Evolutionary conservation across 495 filamentous ascomycete species (phyloP), one percentile per base, ranked within the genome.

Genomic region (Penicillium bovifimosum): DNA sequence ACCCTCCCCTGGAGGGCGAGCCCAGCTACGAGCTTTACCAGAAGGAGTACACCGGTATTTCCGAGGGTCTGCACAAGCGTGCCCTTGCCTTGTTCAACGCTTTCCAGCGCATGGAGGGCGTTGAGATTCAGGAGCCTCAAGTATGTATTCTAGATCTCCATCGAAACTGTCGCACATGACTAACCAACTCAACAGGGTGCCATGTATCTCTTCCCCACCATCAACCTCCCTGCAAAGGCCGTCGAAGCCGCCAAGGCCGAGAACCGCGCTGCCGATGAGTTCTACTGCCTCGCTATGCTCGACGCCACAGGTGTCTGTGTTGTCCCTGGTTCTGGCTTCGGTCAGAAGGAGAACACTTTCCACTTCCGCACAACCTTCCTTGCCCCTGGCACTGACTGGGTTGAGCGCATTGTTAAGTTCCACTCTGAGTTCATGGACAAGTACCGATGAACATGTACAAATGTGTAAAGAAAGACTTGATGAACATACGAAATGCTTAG

Each of bases 121-220:
- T 97, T 35, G 81, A 87, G 60, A 95, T 90, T 73, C 86, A 91
- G 63, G 73, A 80, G 39, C 93, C 93, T 31, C 80, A 83, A 65
- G 80, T 80, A 68, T 35, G 70, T 58, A 20, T 14, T 0, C 20
- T 31, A 5, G 1, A 20, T 5, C 20, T 5, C 20, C 9, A 2
- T 29, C 6, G 5, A 16, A 3, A 11, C 18, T 3, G 5, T 52
- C 24, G 13, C 14, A 4, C 27, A n/a, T n/a, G 29, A 53, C 50
- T 56, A 32, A 53, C 17, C 6, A 6, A 39, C 34, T 44, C 26
- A 31, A 8, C 71, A 95, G 80, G 93, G 93, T 24, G 81, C 85
- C 57, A 98, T 98, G 93, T 98, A 98, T 76, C 86, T 98, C 59
- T 98, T 96, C 83, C 93, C 93, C 5, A 90, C 88, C 43, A 95